phyloP scores from a whole-genome alignment of 2,329 filamentous ascomycete genomes.

The Trichoderma sp. region DNA sequence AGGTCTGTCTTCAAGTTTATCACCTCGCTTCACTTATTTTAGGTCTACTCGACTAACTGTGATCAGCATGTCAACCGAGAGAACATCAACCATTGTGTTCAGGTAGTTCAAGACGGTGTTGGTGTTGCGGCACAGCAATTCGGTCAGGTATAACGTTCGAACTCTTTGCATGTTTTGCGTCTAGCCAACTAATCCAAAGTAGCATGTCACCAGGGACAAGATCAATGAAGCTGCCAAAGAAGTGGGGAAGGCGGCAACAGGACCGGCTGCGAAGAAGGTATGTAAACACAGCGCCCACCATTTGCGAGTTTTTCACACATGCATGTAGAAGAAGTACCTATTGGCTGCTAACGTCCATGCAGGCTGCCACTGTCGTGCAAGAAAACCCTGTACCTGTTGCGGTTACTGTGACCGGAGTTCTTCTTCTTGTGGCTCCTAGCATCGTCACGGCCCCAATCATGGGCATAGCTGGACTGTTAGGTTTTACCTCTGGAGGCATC shows the following conservation, averaged over 20 bases:
- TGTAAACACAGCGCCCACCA: background rate
- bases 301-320: background rate
- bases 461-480: conserved; percentile 21
- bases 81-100: background rate
- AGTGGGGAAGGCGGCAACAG: background rate
- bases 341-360: background rate
- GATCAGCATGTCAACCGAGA: background rate
- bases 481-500: conserved; percentile 25
- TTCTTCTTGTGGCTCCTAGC: background rate
- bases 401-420: background rate
- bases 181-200: background rate
- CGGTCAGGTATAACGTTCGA: background rate
- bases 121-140: background rate
- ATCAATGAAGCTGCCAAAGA: background rate
- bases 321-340: too few species aligned
- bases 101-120: background rate
- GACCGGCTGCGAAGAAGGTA: background rate
- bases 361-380: background rate
- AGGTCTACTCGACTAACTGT: background rate
- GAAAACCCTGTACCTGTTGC: background rate
- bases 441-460: conserved; percentile 21
- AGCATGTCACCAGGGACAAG: conserved; percentile 1
- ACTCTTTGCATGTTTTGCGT: background rate
- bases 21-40: background rate
- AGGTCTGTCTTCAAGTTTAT: background rate